These are phyloP conservation scores for Cryptococcus neoformans DNA, from an alignment of 1,284 basidiomycete species.

Conservation along the genomic window DNA sequence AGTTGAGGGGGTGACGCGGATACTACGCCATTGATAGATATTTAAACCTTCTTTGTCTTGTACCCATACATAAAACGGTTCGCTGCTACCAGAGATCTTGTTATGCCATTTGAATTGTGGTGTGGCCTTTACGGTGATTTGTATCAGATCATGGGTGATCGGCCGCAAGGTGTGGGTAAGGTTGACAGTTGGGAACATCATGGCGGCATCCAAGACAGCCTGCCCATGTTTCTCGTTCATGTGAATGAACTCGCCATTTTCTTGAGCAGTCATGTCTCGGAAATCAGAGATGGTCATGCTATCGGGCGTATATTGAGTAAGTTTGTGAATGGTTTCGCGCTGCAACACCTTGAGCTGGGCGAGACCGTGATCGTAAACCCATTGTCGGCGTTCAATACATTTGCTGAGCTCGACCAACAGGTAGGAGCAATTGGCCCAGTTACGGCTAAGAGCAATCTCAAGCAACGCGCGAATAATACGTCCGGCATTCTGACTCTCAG, in stretches of 20 bases:
- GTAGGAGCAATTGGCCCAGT: slow-evolving; percentile 79
- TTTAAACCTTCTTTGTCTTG: slow-evolving; percentile 76
- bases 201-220: slow-evolving; percentile 75
- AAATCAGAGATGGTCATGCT: slow-evolving; percentile 78
- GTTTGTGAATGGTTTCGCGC: slow-evolving; percentile 72
- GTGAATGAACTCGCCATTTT: slow-evolving; percentile 81
- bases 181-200: slow-evolving; percentile 77
- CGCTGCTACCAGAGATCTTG: slow-evolving; percentile 69
- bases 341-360: slow-evolving; percentile 71
- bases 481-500: slow-evolving; percentile 65
- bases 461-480: slow-evolving; percentile 91
- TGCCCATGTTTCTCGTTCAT: slow-evolving; percentile 82
- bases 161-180: slow-evolving; percentile 72
- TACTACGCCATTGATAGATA: slow-evolving; percentile 78
- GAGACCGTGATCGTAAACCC: slow-evolving; percentile 95
- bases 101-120: slow-evolving; percentile 81
- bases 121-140: slow-evolving; percentile 64
- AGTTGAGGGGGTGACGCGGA: slow-evolving; percentile 67
- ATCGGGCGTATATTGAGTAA: slow-evolving; percentile 73
- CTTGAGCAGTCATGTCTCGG: slow-evolving; percentile 65
- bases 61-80: slow-evolving; percentile 96
- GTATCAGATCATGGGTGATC: slow-evolving; percentile 78
- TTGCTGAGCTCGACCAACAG: slow-evolving; percentile 91
- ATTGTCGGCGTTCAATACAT: slow-evolving; percentile 85
- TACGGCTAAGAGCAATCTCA: slow-evolving; percentile 88